phyloP scores from a whole-genome alignment of 208 protist genomes.

The Leishmania major region DNA sequence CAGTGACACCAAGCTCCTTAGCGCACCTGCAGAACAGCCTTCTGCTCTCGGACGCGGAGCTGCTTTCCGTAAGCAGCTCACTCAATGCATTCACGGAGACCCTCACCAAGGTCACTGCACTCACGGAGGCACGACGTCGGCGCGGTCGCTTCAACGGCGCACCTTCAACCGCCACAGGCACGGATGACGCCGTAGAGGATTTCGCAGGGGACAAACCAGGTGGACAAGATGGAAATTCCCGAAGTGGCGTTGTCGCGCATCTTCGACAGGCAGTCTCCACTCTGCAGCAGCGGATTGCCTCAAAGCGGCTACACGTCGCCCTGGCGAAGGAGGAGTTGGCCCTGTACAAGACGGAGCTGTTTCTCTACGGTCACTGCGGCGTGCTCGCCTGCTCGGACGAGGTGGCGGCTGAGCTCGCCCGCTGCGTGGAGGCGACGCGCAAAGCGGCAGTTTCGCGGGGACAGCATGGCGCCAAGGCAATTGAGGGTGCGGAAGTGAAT shows the following conservation, averaged over 20 bases:
- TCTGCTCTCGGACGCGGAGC: slow-evolving; percentile 75
- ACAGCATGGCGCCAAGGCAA: neutral
- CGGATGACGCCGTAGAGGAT: neutral
- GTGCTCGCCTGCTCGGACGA: slow-evolving; percentile 50
- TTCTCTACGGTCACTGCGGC: slow-evolving; percentile 50
- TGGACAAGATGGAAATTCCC: too few relatives aligned
- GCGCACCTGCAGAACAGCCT: slow-evolving; percentile 54
- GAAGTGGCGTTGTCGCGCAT: slow-evolving; percentile 22
- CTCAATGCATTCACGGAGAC: slow-evolving; percentile 50
- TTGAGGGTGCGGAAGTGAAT: neutral
- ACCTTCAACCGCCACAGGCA: neutral
- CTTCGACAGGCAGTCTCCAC: slow-evolving; percentile 41
- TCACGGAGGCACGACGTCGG: neutral
- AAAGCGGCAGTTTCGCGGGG: neutral
- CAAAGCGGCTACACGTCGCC: slow-evolving; percentile 47
- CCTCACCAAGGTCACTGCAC: slow-evolving; percentile 24
- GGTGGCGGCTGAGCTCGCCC: slow-evolving; percentile 14
- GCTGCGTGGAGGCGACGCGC: neutral
- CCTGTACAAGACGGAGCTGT: slow-evolving; percentile 72
- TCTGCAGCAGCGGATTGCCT: slow-evolving; percentile 39
- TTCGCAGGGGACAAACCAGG: neutral
- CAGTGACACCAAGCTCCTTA: slow-evolving; percentile 35
- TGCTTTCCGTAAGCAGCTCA: slow-evolving; percentile 53
- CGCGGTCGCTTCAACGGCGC: neutral
- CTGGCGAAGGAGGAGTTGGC: slow-evolving; percentile 86